Conservation (phyloP, 257 asterid species). For the Solanum bulbocastanum region DNA sequence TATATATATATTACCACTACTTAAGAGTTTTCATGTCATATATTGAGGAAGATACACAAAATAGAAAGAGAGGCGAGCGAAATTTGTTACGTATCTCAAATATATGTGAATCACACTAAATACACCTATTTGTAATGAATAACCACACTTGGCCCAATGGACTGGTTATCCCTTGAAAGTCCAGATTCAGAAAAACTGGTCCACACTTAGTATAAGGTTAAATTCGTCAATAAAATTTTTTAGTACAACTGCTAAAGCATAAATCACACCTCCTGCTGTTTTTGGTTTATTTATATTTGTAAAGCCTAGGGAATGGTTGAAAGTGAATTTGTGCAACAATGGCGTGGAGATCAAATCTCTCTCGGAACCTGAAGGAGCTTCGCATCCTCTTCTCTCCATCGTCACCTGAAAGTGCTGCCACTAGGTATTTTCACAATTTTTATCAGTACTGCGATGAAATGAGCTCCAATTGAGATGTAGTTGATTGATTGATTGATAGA, state of each 20-base stretch:
- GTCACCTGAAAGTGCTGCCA: constrained; percentile 62
- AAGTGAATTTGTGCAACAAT: constrained; percentile 8
- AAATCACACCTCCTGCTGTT: not conserved
- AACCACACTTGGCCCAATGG: not conserved
- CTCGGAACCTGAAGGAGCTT: constrained; percentile 72
- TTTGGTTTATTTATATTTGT: not conserved
- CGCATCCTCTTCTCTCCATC: constrained; percentile 63
- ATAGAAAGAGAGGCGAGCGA: not conserved
- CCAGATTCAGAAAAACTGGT: not conserved
- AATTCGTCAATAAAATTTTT: not conserved
- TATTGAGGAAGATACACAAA: too few species aligned
- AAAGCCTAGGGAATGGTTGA: not conserved
- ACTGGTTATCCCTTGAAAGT: not conserved
- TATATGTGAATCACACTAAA: not conserved
- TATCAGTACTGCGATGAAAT: not conserved
- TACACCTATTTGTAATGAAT: too few species aligned
- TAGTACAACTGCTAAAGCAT: not conserved
- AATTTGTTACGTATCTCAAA: too few species aligned
- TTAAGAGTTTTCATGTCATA: not conserved
- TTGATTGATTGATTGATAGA: not conserved
- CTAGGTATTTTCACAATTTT: constrained; percentile 28
- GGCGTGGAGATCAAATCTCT: constrained; percentile 87
- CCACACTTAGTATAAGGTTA: not conserved
- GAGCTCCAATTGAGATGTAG: not conserved
- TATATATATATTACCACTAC: not conserved